Base-by-base conservation (phyloP, 148 eudicot genomes). In the Silene latifolia region DNA sequence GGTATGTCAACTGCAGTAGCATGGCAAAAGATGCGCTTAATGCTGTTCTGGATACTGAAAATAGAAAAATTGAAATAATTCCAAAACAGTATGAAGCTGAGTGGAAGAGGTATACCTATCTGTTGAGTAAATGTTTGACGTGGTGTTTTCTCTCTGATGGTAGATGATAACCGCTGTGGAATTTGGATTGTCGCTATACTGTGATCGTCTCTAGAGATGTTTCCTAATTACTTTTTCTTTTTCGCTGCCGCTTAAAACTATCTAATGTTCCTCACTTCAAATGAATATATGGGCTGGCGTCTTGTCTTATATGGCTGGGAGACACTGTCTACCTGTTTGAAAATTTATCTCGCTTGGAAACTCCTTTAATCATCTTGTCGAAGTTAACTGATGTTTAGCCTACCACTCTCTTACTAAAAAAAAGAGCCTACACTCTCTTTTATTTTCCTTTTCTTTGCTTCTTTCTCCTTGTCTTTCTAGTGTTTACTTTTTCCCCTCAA, bases 11-110 rank as follows among this genome's bases (percentile, higher is more conserved):
- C 80, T 95, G 99, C 79, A 80, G 62, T 74, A 76, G 80, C 59
- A 88, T 92, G 91, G 97, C 92, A 5, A 87, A 89, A 80, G 86
- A 95, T 76, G 99, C 94, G 47, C 92, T 95, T 79, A 85, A 90
- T 81, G 97, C 97, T 81, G 97, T 92, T 57, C 56, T 81, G 70
- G 77, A 82, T 78, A 89, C 79, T 1, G 78, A 86, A 64, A 81
- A 78, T 71, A 84, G 74, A 82, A 90, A 83, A 82, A 84, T 95
- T 48, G 97, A 89, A 79, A 95, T 95, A 25, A 83, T 95, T 63
- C 98, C 99, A 11, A 88, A 80, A 75, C 91, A 90, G 42, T 95
- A 95, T 88, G 82, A 82, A 76, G 97, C 99, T 76, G 99, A 92
- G 24, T 95, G 99, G 98, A 89, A 87, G 84, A 92, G 99, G 99